Evolutionary conservation across 2,329 filamentous ascomycete genomes (phyloP).

Genomic region (Aspergillus unguis): DNA sequence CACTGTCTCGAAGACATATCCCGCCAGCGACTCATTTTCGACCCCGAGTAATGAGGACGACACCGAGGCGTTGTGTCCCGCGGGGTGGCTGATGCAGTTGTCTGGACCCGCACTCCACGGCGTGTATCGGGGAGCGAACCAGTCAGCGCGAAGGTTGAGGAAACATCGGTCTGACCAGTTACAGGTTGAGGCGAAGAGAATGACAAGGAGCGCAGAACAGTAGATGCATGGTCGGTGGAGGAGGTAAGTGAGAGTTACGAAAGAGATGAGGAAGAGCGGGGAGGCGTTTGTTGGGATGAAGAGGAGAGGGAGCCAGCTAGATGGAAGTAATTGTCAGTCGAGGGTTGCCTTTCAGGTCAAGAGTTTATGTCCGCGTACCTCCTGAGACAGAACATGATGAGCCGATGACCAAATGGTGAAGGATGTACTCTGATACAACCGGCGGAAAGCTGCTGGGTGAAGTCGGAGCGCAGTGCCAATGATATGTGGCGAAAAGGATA

Average conservation of each 20-base stretch:
- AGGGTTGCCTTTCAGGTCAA: neutral
- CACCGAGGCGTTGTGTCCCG: slow-evolving; percentile 3
- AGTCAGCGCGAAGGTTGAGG: slow-evolving; percentile 87
- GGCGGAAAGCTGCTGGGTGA: slow-evolving; percentile 7
- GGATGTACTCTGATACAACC: neutral
- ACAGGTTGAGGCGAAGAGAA: slow-evolving; percentile 88
- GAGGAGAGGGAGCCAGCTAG: slow-evolving; percentile 79
- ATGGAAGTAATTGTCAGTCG: neutral
- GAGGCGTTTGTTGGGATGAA: slow-evolving; percentile 85
- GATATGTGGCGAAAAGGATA: slow-evolving; percentile 2
- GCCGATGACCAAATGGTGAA: neutral
- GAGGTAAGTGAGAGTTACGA: slow-evolving; percentile 91
- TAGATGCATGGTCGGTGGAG: slow-evolving; percentile 96
- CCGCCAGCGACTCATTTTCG: slow-evolving; percentile 33
- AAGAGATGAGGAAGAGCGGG: slow-evolving; percentile 79
- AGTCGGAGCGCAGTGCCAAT: neutral
- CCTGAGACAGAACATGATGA: slow-evolving; percentile 63
- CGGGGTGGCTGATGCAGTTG: slow-evolving; percentile 8
- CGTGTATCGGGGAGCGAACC: slow-evolving; percentile 77
- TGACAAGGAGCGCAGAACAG: slow-evolving; percentile 91
- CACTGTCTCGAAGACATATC: slow-evolving; percentile 48
- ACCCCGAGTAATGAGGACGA: slow-evolving; percentile 24
- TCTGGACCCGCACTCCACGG: slow-evolving; percentile 22
- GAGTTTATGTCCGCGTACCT: slow-evolving; percentile 46
- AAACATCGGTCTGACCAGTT: slow-evolving; percentile 88